Conservation (phyloP, 768 basidiomycete species). For the Candolleomyces eurysporus region DNA sequence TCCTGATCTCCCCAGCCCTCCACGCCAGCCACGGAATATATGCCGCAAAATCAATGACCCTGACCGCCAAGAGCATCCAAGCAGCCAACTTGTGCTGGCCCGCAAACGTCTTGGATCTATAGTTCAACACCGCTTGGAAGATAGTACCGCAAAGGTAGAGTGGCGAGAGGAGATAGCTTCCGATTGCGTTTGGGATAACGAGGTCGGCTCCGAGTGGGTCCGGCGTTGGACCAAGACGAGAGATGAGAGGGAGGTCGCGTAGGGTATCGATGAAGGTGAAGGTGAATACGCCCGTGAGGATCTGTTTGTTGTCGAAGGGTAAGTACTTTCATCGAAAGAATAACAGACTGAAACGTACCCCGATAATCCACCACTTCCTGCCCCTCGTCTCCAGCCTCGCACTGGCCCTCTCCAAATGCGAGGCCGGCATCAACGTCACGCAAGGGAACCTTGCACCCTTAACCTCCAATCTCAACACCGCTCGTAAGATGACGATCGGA, state of each 20-base stretch:
- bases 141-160: slow-evolving; percentile 13
- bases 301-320: too few species aligned
- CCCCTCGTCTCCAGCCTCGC: slow-evolving; percentile 14
- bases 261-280: too few species aligned
- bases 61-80: background rate
- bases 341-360: too few species aligned
- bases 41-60: background rate
- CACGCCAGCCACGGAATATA: background rate
- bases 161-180: slow-evolving; percentile 1
- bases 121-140: slow-evolving; percentile 23
- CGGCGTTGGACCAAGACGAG: background rate
- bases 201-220: background rate
- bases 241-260: background rate
- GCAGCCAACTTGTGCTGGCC: slow-evolving; percentile 18
- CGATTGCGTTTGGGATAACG: background rate
- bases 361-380: background rate
- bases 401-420: slow-evolving; percentile 30
- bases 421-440: slow-evolving; percentile 11
- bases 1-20: background rate
- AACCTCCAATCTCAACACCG: slow-evolving; percentile 21
- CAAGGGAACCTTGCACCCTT: slow-evolving; percentile 16
- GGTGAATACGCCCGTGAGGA: too few species aligned
- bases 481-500: slow-evolving; percentile 25
- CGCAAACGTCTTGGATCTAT: slow-evolving; percentile 18
- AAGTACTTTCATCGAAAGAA: too few species aligned